Percentiles rank a stretch among this genome's conserved stretches.
These are phyloP conservation scores for Cornus controversa DNA, from an alignment of 148 eudicot species.

Conservation along the genomic window DNA sequence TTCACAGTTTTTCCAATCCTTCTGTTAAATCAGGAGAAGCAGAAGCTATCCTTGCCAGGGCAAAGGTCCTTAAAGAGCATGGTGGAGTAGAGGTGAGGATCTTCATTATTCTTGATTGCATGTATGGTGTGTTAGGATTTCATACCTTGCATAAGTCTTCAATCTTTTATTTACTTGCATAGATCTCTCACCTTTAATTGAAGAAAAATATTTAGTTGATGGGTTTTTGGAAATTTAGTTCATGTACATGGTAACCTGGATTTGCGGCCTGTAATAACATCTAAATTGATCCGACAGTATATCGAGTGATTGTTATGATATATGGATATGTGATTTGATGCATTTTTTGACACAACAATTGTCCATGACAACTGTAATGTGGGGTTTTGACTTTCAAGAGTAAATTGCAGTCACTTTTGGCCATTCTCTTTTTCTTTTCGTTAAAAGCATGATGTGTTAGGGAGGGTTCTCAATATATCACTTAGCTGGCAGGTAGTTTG, in stretches of 20 bases:
- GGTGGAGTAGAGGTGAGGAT: conserved; percentile 63
- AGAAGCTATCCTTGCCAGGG: conserved; percentile 62
- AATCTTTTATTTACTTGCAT: neutral
- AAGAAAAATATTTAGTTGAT: neutral
- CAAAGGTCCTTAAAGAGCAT: conserved; percentile 44
- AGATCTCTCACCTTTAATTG: neutral
- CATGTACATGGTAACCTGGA: neutral
- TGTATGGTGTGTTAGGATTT: neutral
- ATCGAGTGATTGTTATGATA: neutral
- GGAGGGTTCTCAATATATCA: neutral
- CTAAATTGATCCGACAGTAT: neutral
- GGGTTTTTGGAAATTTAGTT: neutral
- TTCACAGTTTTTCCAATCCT: conserved; percentile 1
- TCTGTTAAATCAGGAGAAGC: conserved; percentile 68
- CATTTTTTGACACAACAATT: neutral
- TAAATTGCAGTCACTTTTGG: neutral
- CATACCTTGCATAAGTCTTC: neutral
- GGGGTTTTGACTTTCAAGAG: neutral
- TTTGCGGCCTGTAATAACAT: neutral
- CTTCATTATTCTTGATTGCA: neutral
- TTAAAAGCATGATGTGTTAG: neutral
- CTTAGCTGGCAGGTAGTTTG: neutral
- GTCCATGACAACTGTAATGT: neutral
- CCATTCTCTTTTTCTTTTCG: neutral
- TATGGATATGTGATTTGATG: neutral